Conservation (phyloP, 805 yeast genomes). For the Candida wancherniae region DNA sequence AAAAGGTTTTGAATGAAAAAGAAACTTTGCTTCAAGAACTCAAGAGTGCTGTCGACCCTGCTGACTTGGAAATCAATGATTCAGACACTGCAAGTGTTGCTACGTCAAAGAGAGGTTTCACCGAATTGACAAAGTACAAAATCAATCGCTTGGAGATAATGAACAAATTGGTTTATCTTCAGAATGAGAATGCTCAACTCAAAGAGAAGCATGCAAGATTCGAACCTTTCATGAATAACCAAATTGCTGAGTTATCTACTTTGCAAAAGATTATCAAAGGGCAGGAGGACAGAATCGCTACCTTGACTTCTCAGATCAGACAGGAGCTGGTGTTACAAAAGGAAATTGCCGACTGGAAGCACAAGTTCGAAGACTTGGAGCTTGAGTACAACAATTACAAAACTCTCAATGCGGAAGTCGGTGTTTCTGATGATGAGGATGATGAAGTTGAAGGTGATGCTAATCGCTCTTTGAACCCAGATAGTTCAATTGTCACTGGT, state of each 20-base stretch:
- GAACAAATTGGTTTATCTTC: slow-evolving; percentile 41
- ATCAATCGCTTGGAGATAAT: slow-evolving; percentile 41
- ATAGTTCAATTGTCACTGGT: slow-evolving; percentile 19
- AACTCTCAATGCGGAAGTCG: slow-evolving; percentile 30
- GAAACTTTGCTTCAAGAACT: slow-evolving; percentile 30
- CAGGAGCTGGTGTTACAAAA: slow-evolving; percentile 42
- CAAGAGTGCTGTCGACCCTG: slow-evolving; percentile 14
- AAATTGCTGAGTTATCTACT: slow-evolving; percentile 47
- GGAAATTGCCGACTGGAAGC: slow-evolving; percentile 45
- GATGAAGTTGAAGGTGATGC: slow-evolving; percentile 13
- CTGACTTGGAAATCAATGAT: slow-evolving; percentile 4
- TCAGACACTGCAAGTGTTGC: slow-evolving; percentile 2
- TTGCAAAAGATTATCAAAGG: slow-evolving; percentile 51
- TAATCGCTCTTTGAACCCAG: slow-evolving; percentile 10
- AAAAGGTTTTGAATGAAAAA: slow-evolving; percentile 22
- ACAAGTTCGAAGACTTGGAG: slow-evolving; percentile 39
- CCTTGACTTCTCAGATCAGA: slow-evolving; percentile 37
- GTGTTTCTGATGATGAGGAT: slow-evolving; percentile 25
- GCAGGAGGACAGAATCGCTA: slow-evolving; percentile 45
- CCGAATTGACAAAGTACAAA: slow-evolving; percentile 36
- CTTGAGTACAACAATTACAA: slow-evolving; percentile 42
- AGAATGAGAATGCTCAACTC: slow-evolving; percentile 41
- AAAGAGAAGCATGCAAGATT: slow-evolving; percentile 40
- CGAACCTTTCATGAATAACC: slow-evolving; percentile 50
- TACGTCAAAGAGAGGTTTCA: slow-evolving; percentile 16